A percentile compares a stretch with the other conserved stretches of the same genome.
These are phyloP conservation scores for Mucor mucedo DNA, from an alignment of 371 early-diverging fungal genomes.

Conservation along the genomic window DNA sequence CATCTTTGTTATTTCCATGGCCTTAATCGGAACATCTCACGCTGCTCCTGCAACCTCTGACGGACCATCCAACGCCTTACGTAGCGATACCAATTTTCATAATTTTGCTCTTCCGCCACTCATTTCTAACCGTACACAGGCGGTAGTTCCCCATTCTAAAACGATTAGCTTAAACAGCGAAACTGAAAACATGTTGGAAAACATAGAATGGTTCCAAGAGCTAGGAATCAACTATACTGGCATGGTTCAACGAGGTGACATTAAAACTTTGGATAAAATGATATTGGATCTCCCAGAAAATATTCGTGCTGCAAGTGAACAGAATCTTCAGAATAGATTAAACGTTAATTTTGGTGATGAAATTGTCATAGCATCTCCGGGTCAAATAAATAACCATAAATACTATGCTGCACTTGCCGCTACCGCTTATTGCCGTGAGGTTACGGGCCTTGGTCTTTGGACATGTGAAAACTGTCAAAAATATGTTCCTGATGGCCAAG, in stretches of 20 bases:
- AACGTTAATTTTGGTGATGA: not conserved
- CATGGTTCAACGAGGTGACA: not conserved
- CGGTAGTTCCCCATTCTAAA: not conserved
- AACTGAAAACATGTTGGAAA: not conserved
- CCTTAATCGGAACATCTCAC: slow-evolving; percentile 2
- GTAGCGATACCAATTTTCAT: not conserved
- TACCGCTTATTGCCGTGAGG: slow-evolving; percentile 32
- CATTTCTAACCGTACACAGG: slow-evolving; percentile 10
- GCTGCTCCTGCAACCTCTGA: slow-evolving; percentile 11
- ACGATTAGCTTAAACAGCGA: not conserved
- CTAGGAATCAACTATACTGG: no score
- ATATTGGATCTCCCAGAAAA: slow-evolving; percentile 16
- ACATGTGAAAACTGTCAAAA: slow-evolving; percentile 24
- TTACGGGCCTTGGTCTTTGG: slow-evolving; percentile 22
- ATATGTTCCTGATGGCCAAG: slow-evolving; percentile 29
- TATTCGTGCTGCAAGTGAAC: slow-evolving; percentile 1
- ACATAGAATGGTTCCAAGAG: not conserved
- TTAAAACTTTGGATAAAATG: slow-evolving; percentile 9
- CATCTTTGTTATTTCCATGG: slow-evolving; percentile 6
- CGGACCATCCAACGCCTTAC: not conserved
- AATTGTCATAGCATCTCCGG: slow-evolving; percentile 5
- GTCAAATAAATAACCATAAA: slow-evolving; percentile 15
- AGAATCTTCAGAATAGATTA: not conserved
- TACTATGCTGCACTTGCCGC: slow-evolving; percentile 27
- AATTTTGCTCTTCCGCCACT: slow-evolving; percentile 11